phyloP scores from a whole-genome alignment of 768 basidiomycete genomes.

The Termitomyces sp. region DNA sequence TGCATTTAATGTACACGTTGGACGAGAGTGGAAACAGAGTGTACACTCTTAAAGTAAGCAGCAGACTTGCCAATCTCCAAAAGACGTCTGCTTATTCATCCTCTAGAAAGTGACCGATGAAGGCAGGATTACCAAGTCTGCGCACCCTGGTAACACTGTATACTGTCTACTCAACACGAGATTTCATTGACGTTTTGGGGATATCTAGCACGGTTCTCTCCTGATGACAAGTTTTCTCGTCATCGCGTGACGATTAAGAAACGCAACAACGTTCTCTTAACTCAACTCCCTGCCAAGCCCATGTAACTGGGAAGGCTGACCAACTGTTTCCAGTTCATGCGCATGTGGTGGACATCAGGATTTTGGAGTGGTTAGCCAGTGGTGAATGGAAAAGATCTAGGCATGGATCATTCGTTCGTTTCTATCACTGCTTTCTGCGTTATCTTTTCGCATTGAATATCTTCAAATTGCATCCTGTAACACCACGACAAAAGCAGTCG shows the following conservation, averaged over 20 bases:
- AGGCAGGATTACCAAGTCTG: slow-evolving; percentile 89
- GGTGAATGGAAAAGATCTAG: neutral
- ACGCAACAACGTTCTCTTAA: slow-evolving; percentile 83
- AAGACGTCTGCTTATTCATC: neutral
- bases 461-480: neutral
- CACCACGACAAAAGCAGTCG: neutral
- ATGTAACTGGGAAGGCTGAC: slow-evolving; percentile 43
- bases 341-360: neutral
- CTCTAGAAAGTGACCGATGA: slow-evolving; percentile 77
- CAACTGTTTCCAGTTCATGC: neutral
- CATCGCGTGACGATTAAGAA: slow-evolving; percentile 98
- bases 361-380: neutral
- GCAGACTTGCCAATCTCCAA: neutral
- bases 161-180: neutral
- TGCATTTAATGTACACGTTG: slow-evolving; percentile 97
- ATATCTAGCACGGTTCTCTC: slow-evolving; percentile 89
- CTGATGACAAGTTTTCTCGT: slow-evolving; percentile 98
- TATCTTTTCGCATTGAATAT: neutral
- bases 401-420: slow-evolving; percentile 5
- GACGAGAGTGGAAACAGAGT: slow-evolving; percentile 75
- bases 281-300: slow-evolving; percentile 87
- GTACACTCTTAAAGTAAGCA: slow-evolving; percentile 87
- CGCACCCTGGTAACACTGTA: slow-evolving; percentile 80
- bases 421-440: slow-evolving; percentile 1
- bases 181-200: neutral